Conservation (phyloP, 1,284 basidiomycete genomes). For the Phellopilus nigrolimitatus region DNA sequence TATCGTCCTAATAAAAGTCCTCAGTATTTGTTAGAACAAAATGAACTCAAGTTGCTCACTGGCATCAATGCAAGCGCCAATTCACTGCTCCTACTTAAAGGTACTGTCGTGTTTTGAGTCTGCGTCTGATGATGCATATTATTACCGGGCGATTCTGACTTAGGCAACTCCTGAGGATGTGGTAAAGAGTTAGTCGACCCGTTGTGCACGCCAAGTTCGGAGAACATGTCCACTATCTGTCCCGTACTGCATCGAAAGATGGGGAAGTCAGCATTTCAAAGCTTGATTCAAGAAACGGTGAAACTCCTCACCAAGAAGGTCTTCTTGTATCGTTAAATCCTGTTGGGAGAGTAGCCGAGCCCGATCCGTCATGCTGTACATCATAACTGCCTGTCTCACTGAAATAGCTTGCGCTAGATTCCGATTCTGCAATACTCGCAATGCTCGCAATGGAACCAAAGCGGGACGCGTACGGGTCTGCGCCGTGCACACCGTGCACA, state of each 20-base stretch:
- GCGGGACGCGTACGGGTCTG: conserved; percentile 42
- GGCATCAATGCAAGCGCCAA: conserved; percentile 40
- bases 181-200: conserved; percentile 13
- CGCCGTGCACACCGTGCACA: conserved; percentile 1
- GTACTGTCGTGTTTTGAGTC: conserved; percentile 28
- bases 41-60: conserved; percentile 2
- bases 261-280: conserved; percentile 6
- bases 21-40: not conserved
- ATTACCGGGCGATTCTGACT: not conserved
- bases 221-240: conserved; percentile 21
- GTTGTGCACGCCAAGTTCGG: conserved; percentile 20
- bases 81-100: conserved; percentile 43
- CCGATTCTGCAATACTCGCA: conserved; percentile 39
- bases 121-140: not conserved
- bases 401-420: conserved; percentile 50
- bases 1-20: not conserved
- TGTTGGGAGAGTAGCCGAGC: conserved; percentile 15
- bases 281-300: conserved; percentile 2
- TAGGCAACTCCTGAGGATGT: not conserved
- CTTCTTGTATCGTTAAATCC: conserved; percentile 35
- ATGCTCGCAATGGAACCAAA: conserved; percentile 58
- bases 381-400: conserved; percentile 44
- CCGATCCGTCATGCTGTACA: conserved; percentile 30
- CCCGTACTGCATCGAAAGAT: conserved; percentile 25
- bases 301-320: conserved; percentile 43